Conservation (phyloP, 1,284 basidiomycete genomes). For the Peniophora sp. region DNA sequence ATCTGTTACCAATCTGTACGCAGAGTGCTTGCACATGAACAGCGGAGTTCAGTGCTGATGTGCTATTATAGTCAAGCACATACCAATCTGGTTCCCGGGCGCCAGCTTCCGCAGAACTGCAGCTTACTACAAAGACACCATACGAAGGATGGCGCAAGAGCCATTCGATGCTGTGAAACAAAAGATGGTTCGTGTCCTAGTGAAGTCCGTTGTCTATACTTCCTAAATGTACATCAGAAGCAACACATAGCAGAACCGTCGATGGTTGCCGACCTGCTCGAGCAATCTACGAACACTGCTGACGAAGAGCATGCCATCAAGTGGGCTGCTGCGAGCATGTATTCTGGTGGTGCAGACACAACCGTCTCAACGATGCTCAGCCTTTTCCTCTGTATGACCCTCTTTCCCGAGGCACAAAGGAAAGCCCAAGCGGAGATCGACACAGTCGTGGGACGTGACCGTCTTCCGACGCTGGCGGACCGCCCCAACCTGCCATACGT, state of each 20-base stretch:
- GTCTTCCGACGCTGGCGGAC: constrained; percentile 12
- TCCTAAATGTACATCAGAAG: neutral
- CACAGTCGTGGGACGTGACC: constrained; percentile 10
- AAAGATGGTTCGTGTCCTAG: neutral
- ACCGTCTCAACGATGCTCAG: neutral
- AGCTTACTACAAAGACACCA: neutral
- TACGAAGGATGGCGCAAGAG: neutral
- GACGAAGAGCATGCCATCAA: neutral
- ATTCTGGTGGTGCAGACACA: neutral
- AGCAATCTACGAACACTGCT: neutral
- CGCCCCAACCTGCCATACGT: constrained; percentile 12
- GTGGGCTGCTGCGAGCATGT: neutral
- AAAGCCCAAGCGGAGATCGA: constrained; percentile 16
- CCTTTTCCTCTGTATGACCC: constrained; percentile 13
- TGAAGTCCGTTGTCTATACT: neutral
- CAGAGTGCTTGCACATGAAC: neutral
- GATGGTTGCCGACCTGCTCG: neutral
- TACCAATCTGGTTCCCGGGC: neutral
- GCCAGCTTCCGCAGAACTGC: neutral
- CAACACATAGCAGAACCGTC: neutral
- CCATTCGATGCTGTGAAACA: neutral
- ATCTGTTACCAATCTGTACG: neutral
- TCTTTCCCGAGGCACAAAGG: constrained; percentile 12
- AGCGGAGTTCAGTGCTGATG: too few relatives aligned
- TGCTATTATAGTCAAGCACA: neutral